These are phyloP conservation scores for Nicotiana rustica DNA, from an alignment of 305 asterid species.

Conservation along the genomic window DNA sequence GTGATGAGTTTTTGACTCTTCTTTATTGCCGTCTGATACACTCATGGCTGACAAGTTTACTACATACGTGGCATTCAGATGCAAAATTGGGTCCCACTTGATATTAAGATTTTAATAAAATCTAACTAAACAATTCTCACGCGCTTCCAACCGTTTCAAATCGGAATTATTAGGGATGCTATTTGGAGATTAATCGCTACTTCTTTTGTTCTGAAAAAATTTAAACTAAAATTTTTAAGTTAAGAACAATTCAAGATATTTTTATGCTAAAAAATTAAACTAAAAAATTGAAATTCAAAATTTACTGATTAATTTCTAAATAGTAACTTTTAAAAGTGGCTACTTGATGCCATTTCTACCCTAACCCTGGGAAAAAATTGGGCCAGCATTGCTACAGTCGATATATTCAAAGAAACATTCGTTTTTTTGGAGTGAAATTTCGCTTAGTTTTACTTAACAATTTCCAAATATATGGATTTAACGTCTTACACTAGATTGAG, in stretches of 20 bases:
- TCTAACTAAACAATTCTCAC: not conserved
- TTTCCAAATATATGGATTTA: not conserved
- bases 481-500: not conserved
- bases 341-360: no score
- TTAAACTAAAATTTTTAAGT: no score
- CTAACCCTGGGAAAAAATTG: no score
- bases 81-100: not conserved
- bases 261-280: no score
- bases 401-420: not conserved
- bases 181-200: no score
- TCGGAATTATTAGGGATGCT: no score
- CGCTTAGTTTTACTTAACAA: not conserved
- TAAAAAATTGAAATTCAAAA: no score
- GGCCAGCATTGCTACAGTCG: not conserved
- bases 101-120: not conserved
- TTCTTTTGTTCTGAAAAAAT: no score
- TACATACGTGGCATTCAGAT: not conserved
- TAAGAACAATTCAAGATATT: no score
- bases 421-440: not conserved
- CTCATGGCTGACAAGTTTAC: not conserved
- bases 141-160: not conserved
- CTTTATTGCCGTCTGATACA: constrained; percentile 30
- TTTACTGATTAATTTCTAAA: no score
- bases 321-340: no score
- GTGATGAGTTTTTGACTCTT: constrained; percentile 27